Evolutionary conservation across 2,329 filamentous ascomycete species (phyloP).

Genomic region (Cercospora beticola): DNA sequence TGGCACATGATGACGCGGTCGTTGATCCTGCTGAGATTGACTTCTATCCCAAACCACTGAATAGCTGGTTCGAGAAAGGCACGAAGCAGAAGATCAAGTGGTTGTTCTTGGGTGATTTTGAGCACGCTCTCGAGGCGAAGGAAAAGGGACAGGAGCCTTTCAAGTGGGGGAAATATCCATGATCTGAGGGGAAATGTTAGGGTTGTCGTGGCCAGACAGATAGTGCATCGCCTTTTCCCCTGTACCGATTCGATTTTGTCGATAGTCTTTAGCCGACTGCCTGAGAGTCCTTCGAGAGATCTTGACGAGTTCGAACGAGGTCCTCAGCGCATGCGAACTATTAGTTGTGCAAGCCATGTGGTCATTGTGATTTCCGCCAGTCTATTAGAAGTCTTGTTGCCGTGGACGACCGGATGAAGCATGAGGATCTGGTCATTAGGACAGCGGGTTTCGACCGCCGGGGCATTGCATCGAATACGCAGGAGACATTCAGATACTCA

Average conservation of each 20-base stretch:
- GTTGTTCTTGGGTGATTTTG: constrained; percentile 54
- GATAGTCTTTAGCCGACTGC: background rate
- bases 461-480: background rate
- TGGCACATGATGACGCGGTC: constrained; percentile 37
- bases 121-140: constrained; percentile 41
- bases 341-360: background rate
- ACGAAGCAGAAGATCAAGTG: constrained; percentile 34
- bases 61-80: constrained; percentile 35
- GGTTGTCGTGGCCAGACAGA: background rate
- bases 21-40: constrained; percentile 34
- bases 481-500: background rate
- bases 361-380: background rate
- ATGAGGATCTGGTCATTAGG: background rate
- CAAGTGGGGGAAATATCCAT: constrained; percentile 26
- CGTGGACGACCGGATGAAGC: background rate
- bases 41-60: constrained; percentile 44
- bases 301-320: background rate
- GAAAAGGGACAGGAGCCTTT: constrained; percentile 28
- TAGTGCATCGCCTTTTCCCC: background rate
- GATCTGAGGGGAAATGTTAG: background rate
- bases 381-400: background rate
- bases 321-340: background rate
- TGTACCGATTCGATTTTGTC: background rate
- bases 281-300: background rate
- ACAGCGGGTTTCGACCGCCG: background rate